A percentile compares a stretch with the other conserved stretches of the same genome.
phyloP scores from a whole-genome alignment of 176 grass and related monocot species.

The Hordeum marinum region DNA sequence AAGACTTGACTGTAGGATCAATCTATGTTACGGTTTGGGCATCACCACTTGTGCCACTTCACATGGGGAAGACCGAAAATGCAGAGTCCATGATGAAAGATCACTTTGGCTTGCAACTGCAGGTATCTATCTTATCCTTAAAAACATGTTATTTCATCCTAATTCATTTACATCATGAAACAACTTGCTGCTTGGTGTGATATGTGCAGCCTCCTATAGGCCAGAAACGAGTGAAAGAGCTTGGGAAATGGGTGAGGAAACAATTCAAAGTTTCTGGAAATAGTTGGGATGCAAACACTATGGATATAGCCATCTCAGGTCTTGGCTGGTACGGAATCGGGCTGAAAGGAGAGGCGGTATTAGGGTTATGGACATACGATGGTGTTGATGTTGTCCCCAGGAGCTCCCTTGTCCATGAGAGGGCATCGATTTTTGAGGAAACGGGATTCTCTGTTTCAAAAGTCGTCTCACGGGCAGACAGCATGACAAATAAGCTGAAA shows the following conservation, averaged over 20 bases:
- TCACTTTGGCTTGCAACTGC: slow-evolving; percentile 77
- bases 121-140: slow-evolving; percentile 34
- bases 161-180: background rate
- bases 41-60: slow-evolving; percentile 75
- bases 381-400: slow-evolving; percentile 68
- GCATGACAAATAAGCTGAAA: slow-evolving; percentile 57
- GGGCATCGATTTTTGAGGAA: slow-evolving; percentile 78
- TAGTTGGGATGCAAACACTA: slow-evolving; percentile 65
- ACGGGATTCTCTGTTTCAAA: slow-evolving; percentile 74
- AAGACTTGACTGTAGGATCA: slow-evolving; percentile 58
- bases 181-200: background rate
- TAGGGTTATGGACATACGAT: slow-evolving; percentile 82
- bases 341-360: slow-evolving; percentile 63
- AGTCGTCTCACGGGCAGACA: slow-evolving; percentile 74
- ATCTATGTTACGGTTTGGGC: slow-evolving; percentile 84
- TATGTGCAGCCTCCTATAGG: slow-evolving; percentile 77
- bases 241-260: slow-evolving; percentile 79
- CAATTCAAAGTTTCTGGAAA: slow-evolving; percentile 54
- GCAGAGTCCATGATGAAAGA: slow-evolving; percentile 44
- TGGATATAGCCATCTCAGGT: slow-evolving; percentile 74
- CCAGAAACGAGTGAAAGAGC: slow-evolving; percentile 46
- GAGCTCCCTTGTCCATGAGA: slow-evolving; percentile 55
- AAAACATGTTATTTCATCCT: background rate
- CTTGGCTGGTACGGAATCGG: slow-evolving; percentile 82
- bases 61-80: slow-evolving; percentile 88